phyloP scores from a whole-genome alignment of 192 early-diverging fungal species.

The Ambispora gerdemannii region DNA sequence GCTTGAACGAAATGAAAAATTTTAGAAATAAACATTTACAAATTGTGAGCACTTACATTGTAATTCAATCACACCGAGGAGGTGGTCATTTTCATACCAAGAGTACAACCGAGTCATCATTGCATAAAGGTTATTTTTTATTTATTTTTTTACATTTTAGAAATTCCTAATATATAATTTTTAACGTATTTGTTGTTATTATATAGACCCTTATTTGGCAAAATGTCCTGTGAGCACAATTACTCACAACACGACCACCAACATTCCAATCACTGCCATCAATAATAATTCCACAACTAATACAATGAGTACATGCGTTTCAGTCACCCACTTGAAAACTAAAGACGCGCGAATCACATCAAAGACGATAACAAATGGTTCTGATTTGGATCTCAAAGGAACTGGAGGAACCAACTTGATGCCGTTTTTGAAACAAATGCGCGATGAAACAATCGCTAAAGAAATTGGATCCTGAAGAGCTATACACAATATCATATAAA shows the following conservation, averaged over 20 bases:
- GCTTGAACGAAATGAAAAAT: slow-evolving; percentile 73
- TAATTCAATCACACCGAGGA: slow-evolving; percentile 72
- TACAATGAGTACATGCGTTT: slow-evolving; percentile 1
- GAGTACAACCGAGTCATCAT: slow-evolving; percentile 2
- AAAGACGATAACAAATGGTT: slow-evolving; percentile 33
- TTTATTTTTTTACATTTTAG: not conserved
- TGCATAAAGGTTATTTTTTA: slow-evolving; percentile 14
- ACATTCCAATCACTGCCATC: not conserved
- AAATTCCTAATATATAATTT: too few relatives aligned
- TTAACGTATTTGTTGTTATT: too few relatives aligned
- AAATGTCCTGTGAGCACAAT: too few relatives aligned
- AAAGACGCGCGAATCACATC: slow-evolving; percentile 35
- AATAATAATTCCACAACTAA: not conserved
- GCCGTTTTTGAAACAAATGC: slow-evolving; percentile 88
- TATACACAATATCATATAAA: too few relatives aligned
- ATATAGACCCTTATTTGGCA: too few relatives aligned
- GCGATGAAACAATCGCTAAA: slow-evolving; percentile 69
- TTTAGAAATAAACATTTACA: slow-evolving; percentile 93
- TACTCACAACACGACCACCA: not conserved
- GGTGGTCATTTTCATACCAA: slow-evolving; percentile 43
- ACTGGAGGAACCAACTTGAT: slow-evolving; percentile 87
- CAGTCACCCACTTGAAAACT: too few relatives aligned
- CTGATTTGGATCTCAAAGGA: slow-evolving; percentile 59
- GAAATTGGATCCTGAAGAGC: too few relatives aligned
- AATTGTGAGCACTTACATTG: slow-evolving; percentile 87